Evolutionary conservation across 371 early-diverging fungal species (phyloP).

Genomic region (Mucor racemosus): DNA sequence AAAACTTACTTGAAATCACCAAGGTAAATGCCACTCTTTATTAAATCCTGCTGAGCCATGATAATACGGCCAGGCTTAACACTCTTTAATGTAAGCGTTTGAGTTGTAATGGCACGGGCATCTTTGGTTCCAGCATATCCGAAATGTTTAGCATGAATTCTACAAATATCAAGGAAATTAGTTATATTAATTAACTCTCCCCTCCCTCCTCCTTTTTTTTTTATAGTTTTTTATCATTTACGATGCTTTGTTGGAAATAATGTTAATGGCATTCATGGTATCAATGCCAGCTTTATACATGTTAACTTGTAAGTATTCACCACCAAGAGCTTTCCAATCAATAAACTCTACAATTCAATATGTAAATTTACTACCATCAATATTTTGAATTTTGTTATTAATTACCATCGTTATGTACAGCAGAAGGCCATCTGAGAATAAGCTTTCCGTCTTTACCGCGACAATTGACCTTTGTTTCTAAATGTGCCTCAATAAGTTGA

Average conservation of each 20-base stretch:
- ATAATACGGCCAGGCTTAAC: conserved; percentile 66
- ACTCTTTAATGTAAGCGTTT: conserved; percentile 79
- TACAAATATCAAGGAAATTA: conserved; percentile 12
- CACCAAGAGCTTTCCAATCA: conserved; percentile 56
- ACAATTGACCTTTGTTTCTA: conserved; percentile 33
- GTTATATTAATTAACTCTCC: not conserved
- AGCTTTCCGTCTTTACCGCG: conserved; percentile 36
- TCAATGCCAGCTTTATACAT: conserved; percentile 91
- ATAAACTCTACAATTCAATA: conserved; percentile 19
- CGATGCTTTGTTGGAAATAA: conserved; percentile 58
- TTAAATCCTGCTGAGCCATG: conserved; percentile 57
- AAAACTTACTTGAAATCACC: conserved; percentile 76
- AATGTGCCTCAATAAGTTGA: conserved; percentile 28
- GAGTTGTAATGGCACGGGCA: conserved; percentile 93
- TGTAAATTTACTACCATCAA: not conserved
- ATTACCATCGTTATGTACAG: conserved; percentile 22
- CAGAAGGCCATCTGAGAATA: conserved; percentile 38
- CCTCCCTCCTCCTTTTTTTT: no score
- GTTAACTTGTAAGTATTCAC: conserved; percentile 81
- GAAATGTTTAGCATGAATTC: conserved; percentile 61
- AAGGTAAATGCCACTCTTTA: conserved; percentile 60
- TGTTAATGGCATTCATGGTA: conserved; percentile 82
- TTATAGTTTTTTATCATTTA: conserved; percentile 13
- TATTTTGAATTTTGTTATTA: not conserved
- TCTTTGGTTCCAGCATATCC: conserved; percentile 99